Evolutionary conservation across 2,329 filamentous ascomycete species (phyloP).

Genomic region (Colletotrichum australisinense): DNA sequence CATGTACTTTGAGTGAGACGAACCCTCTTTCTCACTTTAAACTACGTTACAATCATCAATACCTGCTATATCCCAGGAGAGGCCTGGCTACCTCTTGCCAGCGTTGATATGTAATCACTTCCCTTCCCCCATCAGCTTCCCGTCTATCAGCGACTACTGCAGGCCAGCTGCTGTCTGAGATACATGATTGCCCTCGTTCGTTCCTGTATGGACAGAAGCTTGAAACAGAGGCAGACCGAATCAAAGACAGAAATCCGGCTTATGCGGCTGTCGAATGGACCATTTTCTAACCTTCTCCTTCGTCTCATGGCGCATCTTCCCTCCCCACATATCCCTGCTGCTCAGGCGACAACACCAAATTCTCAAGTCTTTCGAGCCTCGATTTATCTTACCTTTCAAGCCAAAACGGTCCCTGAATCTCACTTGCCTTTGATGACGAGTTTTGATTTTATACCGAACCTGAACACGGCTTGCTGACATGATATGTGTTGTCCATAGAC

Average conservation of each 20-base stretch:
- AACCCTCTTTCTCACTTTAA: slow-evolving; percentile 16
- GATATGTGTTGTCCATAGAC: slow-evolving; percentile 33
- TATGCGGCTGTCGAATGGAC: not conserved
- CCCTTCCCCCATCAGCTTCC: slow-evolving; percentile 12
- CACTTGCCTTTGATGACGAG: not conserved
- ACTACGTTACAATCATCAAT: slow-evolving; percentile 18
- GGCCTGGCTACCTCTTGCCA: not conserved
- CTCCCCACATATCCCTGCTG: slow-evolving; percentile 8
- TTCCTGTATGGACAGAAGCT: not conserved
- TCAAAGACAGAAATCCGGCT: not conserved
- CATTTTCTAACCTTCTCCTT: not conserved
- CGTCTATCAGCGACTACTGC: not conserved
- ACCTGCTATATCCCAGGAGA: slow-evolving; percentile 21
- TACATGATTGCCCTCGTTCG: not conserved
- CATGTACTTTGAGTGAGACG: slow-evolving; percentile 19
- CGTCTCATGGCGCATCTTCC: slow-evolving; percentile 12
- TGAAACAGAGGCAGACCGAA: not conserved
- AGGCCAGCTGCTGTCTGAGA: not conserved
- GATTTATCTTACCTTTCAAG: slow-evolving; percentile 6
- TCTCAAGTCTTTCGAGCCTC: slow-evolving; percentile 1
- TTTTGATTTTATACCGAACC: slow-evolving; percentile 1
- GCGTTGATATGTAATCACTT: slow-evolving; percentile 31
- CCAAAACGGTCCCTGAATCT: not conserved
- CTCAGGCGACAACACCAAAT: slow-evolving; percentile 7
- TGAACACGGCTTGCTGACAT: slow-evolving; percentile 30